phyloP scores from a whole-genome alignment of 2,329 filamentous ascomycete species.

The Venturia oleaginea region DNA sequence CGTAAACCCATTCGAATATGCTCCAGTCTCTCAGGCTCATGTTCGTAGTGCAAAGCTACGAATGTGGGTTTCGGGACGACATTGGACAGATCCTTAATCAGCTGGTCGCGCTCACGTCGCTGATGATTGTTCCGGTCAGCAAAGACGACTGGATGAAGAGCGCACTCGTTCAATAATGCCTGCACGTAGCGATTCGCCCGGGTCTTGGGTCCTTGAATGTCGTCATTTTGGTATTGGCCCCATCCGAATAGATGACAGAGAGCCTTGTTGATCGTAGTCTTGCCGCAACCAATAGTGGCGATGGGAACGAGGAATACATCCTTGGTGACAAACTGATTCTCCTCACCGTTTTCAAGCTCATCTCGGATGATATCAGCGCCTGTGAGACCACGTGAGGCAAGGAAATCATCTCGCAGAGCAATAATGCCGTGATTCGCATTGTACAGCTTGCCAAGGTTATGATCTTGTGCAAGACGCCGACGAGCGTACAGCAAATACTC shows the following conservation, averaged over 20 bases:
- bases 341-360: slow-evolving; percentile 50
- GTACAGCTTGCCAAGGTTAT: slow-evolving; percentile 61
- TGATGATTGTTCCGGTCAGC: slow-evolving; percentile 94
- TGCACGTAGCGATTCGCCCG: slow-evolving; percentile 72
- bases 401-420: slow-evolving; percentile 75
- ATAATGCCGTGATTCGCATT: slow-evolving; percentile 93
- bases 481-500: slow-evolving; percentile 81
- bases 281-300: slow-evolving; percentile 91
- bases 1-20: slow-evolving; percentile 66
- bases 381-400: slow-evolving; percentile 72
- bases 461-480: slow-evolving; percentile 59
- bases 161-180: slow-evolving; percentile 56
- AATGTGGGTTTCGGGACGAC: slow-evolving; percentile 56
- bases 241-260: slow-evolving; percentile 76
- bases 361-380: slow-evolving; percentile 79
- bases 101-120: slow-evolving; percentile 75
- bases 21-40: slow-evolving; percentile 54
- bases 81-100: slow-evolving; percentile 67
- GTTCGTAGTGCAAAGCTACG: slow-evolving; percentile 82
- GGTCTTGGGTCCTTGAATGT: slow-evolving; percentile 67
- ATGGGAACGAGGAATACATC: slow-evolving; percentile 82
- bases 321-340: slow-evolving; percentile 44
- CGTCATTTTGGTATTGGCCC: slow-evolving; percentile 95
- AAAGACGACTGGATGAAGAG: slow-evolving; percentile 62
- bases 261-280: slow-evolving; percentile 83